Conservation (phyloP, 2,329 filamentous ascomycete species). For the Didymella keratinophila region DNA sequence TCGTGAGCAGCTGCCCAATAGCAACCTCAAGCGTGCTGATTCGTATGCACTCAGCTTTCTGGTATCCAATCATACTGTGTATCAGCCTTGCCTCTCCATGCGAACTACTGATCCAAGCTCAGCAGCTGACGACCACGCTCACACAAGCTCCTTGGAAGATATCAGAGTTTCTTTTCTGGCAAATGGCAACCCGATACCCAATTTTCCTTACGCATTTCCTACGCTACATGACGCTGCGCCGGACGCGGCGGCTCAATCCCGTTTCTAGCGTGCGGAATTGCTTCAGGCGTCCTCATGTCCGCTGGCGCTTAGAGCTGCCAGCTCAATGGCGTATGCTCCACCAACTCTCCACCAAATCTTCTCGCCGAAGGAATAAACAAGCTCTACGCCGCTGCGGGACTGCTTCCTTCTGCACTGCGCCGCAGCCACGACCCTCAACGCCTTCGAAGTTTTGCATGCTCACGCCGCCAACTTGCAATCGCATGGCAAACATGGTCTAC, state of each 20-base stretch:
- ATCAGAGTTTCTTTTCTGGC: neutral
- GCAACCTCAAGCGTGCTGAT: neutral
- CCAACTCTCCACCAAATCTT: slow-evolving; percentile 13
- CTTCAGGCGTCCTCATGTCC: slow-evolving; percentile 6
- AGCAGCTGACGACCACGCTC: slow-evolving; percentile 9
- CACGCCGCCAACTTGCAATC: neutral
- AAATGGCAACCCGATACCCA: neutral
- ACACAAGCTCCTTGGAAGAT: neutral
- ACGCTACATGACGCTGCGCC: slow-evolving; percentile 3
- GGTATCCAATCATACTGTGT: slow-evolving; percentile 13
- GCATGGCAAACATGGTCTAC: neutral
- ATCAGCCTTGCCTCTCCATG: slow-evolving; percentile 19
- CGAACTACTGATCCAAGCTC: slow-evolving; percentile 22
- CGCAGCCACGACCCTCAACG: slow-evolving; percentile 1
- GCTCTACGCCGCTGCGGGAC: slow-evolving; percentile 5
- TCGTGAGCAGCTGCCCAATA: slow-evolving; percentile 8
- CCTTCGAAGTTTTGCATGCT: neutral
- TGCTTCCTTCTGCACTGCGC: slow-evolving; percentile 12
- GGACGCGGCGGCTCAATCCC: slow-evolving; percentile 8
- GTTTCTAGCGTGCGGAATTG: neutral
- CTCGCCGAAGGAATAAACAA: slow-evolving; percentile 14
- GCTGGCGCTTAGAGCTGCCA: slow-evolving; percentile 14
- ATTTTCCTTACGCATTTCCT: neutral
- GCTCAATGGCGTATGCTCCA: slow-evolving; percentile 14
- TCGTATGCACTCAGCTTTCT: neutral